Evolutionary conservation across 2,329 filamentous ascomycete species (phyloP).

Genomic region (Sarocladium brachiariae): DNA sequence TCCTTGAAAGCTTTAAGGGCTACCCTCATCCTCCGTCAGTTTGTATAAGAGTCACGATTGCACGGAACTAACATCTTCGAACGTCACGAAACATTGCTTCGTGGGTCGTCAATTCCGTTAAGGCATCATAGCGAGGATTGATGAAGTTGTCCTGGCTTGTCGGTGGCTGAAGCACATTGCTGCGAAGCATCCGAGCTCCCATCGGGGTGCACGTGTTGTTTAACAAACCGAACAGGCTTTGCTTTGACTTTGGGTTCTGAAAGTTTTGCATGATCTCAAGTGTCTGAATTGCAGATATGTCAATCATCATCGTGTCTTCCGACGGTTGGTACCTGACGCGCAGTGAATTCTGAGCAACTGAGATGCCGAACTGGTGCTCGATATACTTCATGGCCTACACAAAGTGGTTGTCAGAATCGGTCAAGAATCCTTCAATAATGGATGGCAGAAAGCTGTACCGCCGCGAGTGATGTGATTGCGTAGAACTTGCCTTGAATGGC

Average conservation of each 20-base stretch:
- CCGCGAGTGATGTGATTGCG: slow-evolving; percentile 76
- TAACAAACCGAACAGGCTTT: slow-evolving; percentile 77
- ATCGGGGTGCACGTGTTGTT: slow-evolving; percentile 84
- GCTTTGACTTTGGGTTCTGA: slow-evolving; percentile 67
- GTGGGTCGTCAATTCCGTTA: slow-evolving; percentile 73
- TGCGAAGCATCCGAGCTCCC: slow-evolving; percentile 76
- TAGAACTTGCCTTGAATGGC: slow-evolving; percentile 79
- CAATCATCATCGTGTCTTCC: slow-evolving; percentile 93
- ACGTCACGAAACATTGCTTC: slow-evolving; percentile 80
- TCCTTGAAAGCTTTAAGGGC: slow-evolving; percentile 71
- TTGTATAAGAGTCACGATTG: background rate
- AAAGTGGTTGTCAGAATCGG: too few species aligned
- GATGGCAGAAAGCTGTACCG: slow-evolving; percentile 49
- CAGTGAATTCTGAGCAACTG: slow-evolving; percentile 72
- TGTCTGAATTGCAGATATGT: slow-evolving; percentile 77
- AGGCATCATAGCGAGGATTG: slow-evolving; percentile 66
- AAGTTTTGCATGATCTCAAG: slow-evolving; percentile 88
- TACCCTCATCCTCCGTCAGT: slow-evolving; percentile 23
- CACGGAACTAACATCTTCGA: slow-evolving; percentile 60
- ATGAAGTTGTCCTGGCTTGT: slow-evolving; percentile 62
- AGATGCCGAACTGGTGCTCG: slow-evolving; percentile 59
- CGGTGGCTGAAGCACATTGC: slow-evolving; percentile 82
- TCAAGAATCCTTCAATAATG: too few species aligned
- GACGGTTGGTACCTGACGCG: slow-evolving; percentile 82
- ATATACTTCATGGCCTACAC: slow-evolving; percentile 67